These are phyloP conservation scores for Knoxia roxburghii DNA, from an alignment of 257 asterid species.

Conservation along the genomic window DNA sequence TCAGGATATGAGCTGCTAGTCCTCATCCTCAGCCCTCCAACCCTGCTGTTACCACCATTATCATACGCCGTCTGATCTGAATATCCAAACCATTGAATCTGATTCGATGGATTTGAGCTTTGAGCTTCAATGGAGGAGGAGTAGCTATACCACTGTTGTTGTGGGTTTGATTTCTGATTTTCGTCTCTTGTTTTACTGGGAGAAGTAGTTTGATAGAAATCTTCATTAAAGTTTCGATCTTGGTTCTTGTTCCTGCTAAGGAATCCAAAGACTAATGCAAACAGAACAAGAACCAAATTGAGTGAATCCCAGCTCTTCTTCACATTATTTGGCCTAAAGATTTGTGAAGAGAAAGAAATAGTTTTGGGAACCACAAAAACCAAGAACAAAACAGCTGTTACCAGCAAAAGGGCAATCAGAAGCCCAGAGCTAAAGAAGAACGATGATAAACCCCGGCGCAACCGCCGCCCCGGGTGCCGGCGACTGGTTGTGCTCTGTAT, in stretches of 20 bases:
- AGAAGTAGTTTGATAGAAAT: conserved; percentile 24
- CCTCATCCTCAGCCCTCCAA: conserved; percentile 40
- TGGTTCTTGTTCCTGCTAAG: conserved; percentile 60
- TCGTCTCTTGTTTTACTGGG: conserved; percentile 23
- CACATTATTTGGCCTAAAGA: conserved; percentile 66
- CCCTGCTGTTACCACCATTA: background rate
- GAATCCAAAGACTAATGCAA: conserved; percentile 74
- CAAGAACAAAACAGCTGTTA: conserved; percentile 49
- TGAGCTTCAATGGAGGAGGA: conserved; percentile 10
- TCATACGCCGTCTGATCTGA: conserved; percentile 18
- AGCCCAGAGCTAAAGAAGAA: conserved; percentile 65
- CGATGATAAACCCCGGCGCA: conserved; percentile 44
- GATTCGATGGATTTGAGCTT: conserved; percentile 17
- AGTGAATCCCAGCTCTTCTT: conserved; percentile 87
- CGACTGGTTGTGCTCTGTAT: conserved; percentile 41
- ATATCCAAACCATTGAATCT: conserved; percentile 18
- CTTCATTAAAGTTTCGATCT: conserved; percentile 36
- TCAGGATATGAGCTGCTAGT: conserved; percentile 78
- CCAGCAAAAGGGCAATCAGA: conserved; percentile 45
- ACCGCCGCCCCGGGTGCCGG: conserved; percentile 56
- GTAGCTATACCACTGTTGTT: conserved; percentile 31
- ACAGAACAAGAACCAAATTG: conserved; percentile 56
- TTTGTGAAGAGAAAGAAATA: conserved; percentile 37
- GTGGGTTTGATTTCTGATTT: conserved; percentile 30
- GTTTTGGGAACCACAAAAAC: conserved; percentile 55